Conservation (phyloP, 768 basidiomycete species). For the Phlebiopsis gigantea region DNA sequence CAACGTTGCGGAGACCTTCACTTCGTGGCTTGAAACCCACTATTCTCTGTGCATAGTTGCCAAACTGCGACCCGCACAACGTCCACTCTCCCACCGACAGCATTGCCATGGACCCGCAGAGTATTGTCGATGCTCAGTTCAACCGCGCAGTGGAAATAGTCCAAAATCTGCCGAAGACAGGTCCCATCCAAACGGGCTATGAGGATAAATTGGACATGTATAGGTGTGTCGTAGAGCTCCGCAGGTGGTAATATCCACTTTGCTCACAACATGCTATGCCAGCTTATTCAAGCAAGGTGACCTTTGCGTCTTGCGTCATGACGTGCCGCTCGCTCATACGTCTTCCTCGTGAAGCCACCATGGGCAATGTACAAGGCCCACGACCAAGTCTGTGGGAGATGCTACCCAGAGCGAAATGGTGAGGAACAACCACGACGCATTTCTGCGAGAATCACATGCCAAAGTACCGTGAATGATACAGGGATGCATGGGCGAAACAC, state of each 20-base stretch:
- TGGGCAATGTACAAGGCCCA: conserved; percentile 75
- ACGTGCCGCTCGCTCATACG: not conserved
- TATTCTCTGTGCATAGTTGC: not conserved
- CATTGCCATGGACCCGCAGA: conserved; percentile 49
- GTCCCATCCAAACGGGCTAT: conserved; percentile 93
- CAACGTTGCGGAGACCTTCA: not conserved
- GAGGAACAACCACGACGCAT: conserved; percentile 14
- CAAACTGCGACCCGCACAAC: too few species aligned
- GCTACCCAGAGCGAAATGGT: conserved; percentile 93
- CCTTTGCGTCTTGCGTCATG: not conserved
- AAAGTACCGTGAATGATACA: conserved; percentile 24
- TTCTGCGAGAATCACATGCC: conserved; percentile 18
- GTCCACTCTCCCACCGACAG: too few species aligned
- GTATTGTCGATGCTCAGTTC: conserved; percentile 80
- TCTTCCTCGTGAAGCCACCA: conserved; percentile 55
- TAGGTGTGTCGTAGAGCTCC: conserved; percentile 44
- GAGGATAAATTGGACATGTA: conserved; percentile 95
- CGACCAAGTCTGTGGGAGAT: conserved; percentile 89
- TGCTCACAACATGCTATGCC: conserved; percentile 6
- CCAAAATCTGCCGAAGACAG: conserved; percentile 86
- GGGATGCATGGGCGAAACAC: conserved; percentile 96
- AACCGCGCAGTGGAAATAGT: conserved; percentile 93
- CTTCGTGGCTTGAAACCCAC: not conserved
- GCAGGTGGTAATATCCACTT: conserved; percentile 2
- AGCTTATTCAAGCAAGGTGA: conserved; percentile 93